phyloP scores from a whole-genome alignment of 164 flowering plant species.

The Houttuynia cordata region DNA sequence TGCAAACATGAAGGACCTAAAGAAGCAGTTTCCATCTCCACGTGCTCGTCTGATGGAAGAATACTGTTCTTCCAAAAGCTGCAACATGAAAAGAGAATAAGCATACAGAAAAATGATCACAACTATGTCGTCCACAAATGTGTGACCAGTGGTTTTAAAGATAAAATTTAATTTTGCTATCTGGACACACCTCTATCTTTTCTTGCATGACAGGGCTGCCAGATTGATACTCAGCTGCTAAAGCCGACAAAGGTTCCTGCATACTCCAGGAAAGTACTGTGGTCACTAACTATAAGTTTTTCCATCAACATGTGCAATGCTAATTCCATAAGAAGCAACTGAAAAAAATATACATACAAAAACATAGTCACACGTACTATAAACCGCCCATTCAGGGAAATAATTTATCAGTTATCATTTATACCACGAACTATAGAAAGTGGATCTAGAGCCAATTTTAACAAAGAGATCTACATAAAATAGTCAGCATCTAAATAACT shows the following conservation, averaged over 20 bases:
- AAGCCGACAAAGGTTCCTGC: slow-evolving; percentile 79
- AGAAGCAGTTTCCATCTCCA: slow-evolving; percentile 98
- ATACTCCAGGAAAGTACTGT: slow-evolving; percentile 1
- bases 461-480: no score
- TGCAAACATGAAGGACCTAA: slow-evolving; percentile 90
- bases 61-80: slow-evolving; percentile 62
- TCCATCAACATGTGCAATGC: neutral
- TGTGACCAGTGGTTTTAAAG: neutral
- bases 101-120: neutral
- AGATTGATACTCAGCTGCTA: slow-evolving; percentile 70
- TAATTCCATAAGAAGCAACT: no score
- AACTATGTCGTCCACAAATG: no score
- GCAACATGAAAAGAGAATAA: slow-evolving; percentile 4
- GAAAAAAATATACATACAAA: no score
- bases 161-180: neutral
- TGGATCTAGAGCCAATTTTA: no score
- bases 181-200: slow-evolving; percentile 62
- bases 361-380: no score
- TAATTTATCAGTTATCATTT: no score
- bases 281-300: neutral
- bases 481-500: no score
- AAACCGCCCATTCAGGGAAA: no score
- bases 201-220: slow-evolving; percentile 75
- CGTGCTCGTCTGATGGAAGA: slow-evolving; percentile 81
- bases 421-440: no score